Evolutionary conservation across 805 yeast species (phyloP).

Genomic region (Metschnikowia vanudenii): DNA sequence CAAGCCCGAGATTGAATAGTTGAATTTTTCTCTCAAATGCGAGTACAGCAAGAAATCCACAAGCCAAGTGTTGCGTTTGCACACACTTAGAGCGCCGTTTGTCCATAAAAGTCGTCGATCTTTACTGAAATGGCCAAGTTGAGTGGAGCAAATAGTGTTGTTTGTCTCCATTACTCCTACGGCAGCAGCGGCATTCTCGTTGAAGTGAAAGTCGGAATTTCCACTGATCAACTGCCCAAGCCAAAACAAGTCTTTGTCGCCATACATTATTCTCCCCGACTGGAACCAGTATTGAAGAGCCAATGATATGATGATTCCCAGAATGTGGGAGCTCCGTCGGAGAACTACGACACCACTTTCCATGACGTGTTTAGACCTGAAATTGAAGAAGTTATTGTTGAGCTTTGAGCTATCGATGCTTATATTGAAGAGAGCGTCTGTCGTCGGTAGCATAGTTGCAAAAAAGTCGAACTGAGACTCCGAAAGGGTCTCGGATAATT

Average conservation of each 20-base stretch:
- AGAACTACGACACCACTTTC: constrained; percentile 39
- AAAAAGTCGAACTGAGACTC: constrained; percentile 12
- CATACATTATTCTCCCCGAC: constrained; percentile 26
- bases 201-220: constrained; percentile 20
- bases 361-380: constrained; percentile 28
- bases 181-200: constrained; percentile 23
- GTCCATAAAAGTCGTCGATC: constrained; percentile 26
- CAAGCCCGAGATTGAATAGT: constrained; percentile 11
- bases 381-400: constrained; percentile 17
- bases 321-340: constrained; percentile 23
- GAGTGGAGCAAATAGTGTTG: constrained; percentile 25
- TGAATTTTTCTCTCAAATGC: constrained; percentile 8
- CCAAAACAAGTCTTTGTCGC: constrained; percentile 33
- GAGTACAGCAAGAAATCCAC: constrained; percentile 14
- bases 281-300: constrained; percentile 16
- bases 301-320: constrained; percentile 16
- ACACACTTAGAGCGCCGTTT: constrained; percentile 28
- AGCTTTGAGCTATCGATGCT: constrained; percentile 8
- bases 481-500: constrained; percentile 15
- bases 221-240: constrained; percentile 29
- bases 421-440: constrained; percentile 7
- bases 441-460: constrained; percentile 13
- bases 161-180: constrained; percentile 21
- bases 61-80: constrained; percentile 22
- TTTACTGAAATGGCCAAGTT: constrained; percentile 25